phyloP scores from a whole-genome alignment of 257 asterid genomes.

The Cruciata laevipes region DNA sequence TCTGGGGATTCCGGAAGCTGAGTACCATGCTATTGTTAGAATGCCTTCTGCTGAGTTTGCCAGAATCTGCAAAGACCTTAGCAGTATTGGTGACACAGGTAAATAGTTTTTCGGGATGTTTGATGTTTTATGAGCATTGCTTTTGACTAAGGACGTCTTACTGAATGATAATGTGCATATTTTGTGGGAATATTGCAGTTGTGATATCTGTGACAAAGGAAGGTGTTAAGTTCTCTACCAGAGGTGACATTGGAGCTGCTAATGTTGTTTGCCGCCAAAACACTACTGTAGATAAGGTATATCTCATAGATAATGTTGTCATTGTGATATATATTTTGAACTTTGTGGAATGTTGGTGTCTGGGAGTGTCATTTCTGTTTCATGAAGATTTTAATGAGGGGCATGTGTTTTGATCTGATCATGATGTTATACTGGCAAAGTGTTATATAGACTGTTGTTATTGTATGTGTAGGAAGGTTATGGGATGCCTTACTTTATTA shows the following conservation, averaged over 20 bases:
- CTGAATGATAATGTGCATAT: neutral
- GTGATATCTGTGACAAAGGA: slow-evolving; percentile 93
- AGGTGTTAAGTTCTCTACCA: slow-evolving; percentile 90
- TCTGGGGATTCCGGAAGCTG: slow-evolving; percentile 32
- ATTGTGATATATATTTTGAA: neutral
- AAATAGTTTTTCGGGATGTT: neutral
- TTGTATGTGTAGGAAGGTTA: neutral
- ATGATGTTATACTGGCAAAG: neutral
- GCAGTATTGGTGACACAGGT: slow-evolving; percentile 40
- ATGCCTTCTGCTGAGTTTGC: slow-evolving; percentile 46
- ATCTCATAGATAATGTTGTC: neutral
- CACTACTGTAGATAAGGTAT: slow-evolving; percentile 85
- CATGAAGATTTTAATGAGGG: neutral
- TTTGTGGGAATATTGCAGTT: slow-evolving; percentile 37
- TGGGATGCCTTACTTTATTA: neutral
- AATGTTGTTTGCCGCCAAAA: slow-evolving; percentile 81
- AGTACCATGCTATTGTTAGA: slow-evolving; percentile 37
- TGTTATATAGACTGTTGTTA: neutral
- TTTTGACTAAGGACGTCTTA: neutral
- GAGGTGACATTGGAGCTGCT: slow-evolving; percentile 89
- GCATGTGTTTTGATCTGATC: neutral
- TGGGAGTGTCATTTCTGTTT: neutral
- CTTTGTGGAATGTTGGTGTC: neutral
- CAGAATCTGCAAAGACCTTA: slow-evolving; percentile 36
- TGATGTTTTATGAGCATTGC: too few species aligned